Evolutionary conservation across 208 protist genomes (phyloP), one percentile per base, ranked within the genome.

Genomic region (Acanthamoeba lenticulata): DNA sequence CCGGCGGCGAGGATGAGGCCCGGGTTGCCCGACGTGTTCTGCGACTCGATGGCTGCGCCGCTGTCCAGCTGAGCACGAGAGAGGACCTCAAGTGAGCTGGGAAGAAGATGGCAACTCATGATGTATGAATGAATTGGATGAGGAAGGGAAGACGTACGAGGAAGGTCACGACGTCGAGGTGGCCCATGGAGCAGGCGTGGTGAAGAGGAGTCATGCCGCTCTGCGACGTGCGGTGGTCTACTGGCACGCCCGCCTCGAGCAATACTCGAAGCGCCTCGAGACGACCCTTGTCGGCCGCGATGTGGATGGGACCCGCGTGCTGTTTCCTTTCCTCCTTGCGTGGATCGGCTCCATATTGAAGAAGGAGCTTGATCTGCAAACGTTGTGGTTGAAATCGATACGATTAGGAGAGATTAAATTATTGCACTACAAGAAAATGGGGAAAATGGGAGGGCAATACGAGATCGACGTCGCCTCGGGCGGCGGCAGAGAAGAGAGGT

Each of bases 171-270:
- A 42, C 47, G 3, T 88, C 45, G 29, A 88, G 27, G 13, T n/a
- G 38, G 34, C 79, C 79, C 5, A 24, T 62, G 40, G 79, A 49
- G 34, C 45, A 49, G 27, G 79, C 79, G 47, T 88, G 79, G 29
- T 88, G 79, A 4, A 88, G 79, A 49, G 79, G 45, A 5, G 79
- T 88, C 79, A 88, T 88, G 17, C 29, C 79, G 9, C 79, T 27
- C 13, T 57, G 40, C 17, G 45, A 38, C 27, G 79, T n/a, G 40
- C 57, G 49, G 19, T 88, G 79, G 24, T 62, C 29, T 3, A 88
- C 40, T 6, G 38, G 6, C 2, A 40, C 45, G 27, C 40, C 45
- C 2, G 45, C n/a, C 79, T 57, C 79, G 13, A 88, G n/a, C 34
- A 83, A 36, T 4, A 72, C 24, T n/a, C 21, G 29, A 38, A 72